phyloP scores from a whole-genome alignment of 495 filamentous ascomycete genomes.

The Ascodesmis nigricans region DNA sequence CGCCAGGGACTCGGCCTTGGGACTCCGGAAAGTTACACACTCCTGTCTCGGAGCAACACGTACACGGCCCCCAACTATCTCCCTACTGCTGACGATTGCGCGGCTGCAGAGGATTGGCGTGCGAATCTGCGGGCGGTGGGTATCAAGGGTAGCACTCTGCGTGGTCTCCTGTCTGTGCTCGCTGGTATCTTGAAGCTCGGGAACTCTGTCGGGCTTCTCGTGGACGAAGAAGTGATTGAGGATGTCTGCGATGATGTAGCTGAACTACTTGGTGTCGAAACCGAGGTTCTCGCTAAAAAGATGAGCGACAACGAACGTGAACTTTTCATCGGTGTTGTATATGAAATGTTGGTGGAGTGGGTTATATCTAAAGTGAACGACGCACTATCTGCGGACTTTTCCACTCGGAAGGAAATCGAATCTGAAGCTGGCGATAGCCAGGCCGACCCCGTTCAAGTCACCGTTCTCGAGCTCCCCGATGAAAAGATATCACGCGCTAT shows the following conservation, averaged over 20 bases:
- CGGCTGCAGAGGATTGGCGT: conserved; percentile 81
- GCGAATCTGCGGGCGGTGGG: conserved; percentile 65
- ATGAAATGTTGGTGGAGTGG: conserved; percentile 92
- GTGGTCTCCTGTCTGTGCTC: conserved; percentile 61
- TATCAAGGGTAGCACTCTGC: conserved; percentile 62
- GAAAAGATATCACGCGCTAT: conserved; percentile 63
- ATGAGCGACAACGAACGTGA: conserved; percentile 66
- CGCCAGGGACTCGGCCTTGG: conserved; percentile 76
- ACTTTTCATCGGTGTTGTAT: conserved; percentile 61
- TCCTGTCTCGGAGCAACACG: conserved; percentile 63
- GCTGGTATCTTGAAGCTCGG: conserved; percentile 80
- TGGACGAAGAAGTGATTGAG: conserved; percentile 70
- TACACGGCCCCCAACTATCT: conserved; percentile 77
- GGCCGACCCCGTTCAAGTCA: conserved; percentile 71
- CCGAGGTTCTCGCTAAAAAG: conserved; percentile 56
- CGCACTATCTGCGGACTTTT: conserved; percentile 58
- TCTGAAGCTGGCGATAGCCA: conserved; percentile 41
- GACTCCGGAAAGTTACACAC: conserved; percentile 48
- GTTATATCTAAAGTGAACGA: conserved; percentile 73
- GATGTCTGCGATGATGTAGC: conserved; percentile 78
- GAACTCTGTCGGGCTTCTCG: conserved; percentile 61
- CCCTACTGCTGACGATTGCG: conserved; percentile 79
- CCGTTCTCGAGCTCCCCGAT: conserved; percentile 65
- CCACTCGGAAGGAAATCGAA: conserved; percentile 33
- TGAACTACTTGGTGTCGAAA: conserved; percentile 64